phyloP scores from a whole-genome alignment of 2,329 filamentous ascomycete species.

The Ambrosiella xylebori region DNA sequence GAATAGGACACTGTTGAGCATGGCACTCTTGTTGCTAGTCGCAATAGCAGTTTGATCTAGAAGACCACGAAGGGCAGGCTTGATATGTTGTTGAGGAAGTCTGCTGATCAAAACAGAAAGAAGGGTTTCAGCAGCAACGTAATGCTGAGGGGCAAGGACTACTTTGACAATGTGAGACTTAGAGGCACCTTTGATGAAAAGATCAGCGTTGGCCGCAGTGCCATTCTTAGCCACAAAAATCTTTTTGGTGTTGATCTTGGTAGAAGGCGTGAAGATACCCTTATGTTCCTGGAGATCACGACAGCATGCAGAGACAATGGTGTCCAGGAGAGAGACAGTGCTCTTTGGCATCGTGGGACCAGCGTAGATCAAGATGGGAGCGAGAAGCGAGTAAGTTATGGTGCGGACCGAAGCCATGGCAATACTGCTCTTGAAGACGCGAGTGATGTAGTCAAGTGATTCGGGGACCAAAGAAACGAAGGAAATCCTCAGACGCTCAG shows the following conservation, averaged over 20 bases:
- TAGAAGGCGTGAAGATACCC: constrained; percentile 21
- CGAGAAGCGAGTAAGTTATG: constrained; percentile 41
- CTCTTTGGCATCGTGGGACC: constrained; percentile 52
- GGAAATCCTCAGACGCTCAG: constrained; percentile 39
- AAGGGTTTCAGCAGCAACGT: constrained; percentile 40
- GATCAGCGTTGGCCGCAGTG: constrained; percentile 47
- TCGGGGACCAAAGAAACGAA: constrained; percentile 43
- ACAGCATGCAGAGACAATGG: constrained; percentile 52
- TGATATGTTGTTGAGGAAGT: constrained; percentile 48
- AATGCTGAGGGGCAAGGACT: constrained; percentile 29
- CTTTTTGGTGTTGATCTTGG: constrained; percentile 20
- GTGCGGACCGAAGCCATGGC: constrained; percentile 37
- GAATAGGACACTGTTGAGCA: constrained; percentile 70
- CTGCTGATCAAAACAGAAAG: constrained; percentile 44
- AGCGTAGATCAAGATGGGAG: constrained; percentile 38
- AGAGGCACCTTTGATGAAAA: constrained; percentile 37
- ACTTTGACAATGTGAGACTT: constrained; percentile 7
- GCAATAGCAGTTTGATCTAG: constrained; percentile 71
- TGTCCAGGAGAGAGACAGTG: constrained; percentile 43
- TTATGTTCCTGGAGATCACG: constrained; percentile 47
- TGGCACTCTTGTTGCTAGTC: constrained; percentile 47
- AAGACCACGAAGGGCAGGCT: constrained; percentile 54
- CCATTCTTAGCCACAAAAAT: constrained; percentile 19
- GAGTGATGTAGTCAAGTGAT: constrained; percentile 52
- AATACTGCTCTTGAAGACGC: constrained; percentile 47